A percentile compares a stretch with the other conserved stretches of the same genome.
These are phyloP conservation scores for Dunaliella sp. DNA, from an alignment of 139 green algal genomes.

Conservation along the genomic window DNA sequence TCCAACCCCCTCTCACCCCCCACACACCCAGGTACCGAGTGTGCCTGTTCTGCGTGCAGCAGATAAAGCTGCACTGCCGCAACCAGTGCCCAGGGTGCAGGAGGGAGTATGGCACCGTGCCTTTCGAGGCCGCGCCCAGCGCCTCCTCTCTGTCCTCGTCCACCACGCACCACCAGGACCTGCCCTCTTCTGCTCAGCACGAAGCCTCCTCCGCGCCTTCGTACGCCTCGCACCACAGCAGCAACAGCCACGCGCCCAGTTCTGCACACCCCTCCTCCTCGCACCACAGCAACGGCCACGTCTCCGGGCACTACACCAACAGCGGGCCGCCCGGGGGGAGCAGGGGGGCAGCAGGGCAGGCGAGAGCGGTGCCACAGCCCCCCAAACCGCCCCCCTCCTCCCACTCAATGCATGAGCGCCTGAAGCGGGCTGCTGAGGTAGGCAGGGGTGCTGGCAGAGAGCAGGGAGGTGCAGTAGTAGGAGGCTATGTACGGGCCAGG, in stretches of 20 bases:
- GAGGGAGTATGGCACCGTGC: conserved; percentile 42
- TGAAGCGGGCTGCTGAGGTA: not conserved
- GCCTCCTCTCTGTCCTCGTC: not conserved
- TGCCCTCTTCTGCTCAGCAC: not conserved
- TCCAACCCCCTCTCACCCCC: not conserved
- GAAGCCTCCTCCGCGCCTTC: not conserved
- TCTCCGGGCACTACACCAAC: not conserved
- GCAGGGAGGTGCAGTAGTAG: no score
- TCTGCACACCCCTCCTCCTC: not conserved
- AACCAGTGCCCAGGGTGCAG: conserved; percentile 50
- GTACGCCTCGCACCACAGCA: not conserved
- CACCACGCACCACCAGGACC: not conserved
- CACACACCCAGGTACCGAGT: conserved; percentile 45
- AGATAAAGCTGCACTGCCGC: conserved; percentile 48
- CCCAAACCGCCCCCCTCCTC: not conserved
- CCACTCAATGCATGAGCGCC: not conserved
- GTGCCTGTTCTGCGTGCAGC: conserved; percentile 61
- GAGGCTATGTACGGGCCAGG: no score
- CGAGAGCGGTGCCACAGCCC: not conserved
- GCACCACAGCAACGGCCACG: conserved; percentile 1
- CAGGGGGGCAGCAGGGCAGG: no score
- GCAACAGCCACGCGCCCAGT: not conserved
- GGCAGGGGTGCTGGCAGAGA: not conserved
- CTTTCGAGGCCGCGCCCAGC: not conserved
- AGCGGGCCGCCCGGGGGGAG: no score